Evolutionary conservation across 257 asterid species (phyloP), one percentile per base, ranked within the genome.

Genomic region (Leonotis leonurus): DNA sequence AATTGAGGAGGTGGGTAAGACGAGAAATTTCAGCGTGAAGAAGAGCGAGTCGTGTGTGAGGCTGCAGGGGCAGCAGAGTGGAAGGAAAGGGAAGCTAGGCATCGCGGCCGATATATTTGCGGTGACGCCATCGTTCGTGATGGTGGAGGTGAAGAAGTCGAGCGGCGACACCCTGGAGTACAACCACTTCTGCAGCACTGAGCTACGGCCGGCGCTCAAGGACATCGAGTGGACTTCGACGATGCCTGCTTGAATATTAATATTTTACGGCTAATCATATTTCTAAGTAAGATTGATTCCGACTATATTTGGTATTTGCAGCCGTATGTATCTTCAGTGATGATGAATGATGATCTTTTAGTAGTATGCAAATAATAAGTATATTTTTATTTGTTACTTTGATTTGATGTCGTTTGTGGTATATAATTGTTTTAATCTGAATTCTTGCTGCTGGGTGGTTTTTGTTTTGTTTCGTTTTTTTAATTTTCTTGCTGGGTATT

Each of bases 51-150:
- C 88, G 2, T 64, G 74, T 32, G 94, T 87, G 13, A 69, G 93
- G 54, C 66, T 87, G 76, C 83, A 82, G 69, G 81, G 88, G 25
- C 69, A 17, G 26, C 77, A 74, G 70, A 64, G 64, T 39, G 94
- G 95, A 48, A 76, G 95, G 44, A 87, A 86, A 57, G 95, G 95
- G 75, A 84, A 76, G 63, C 73, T 87, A 21, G 90, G 86, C 2
- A 84, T 87, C 6, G 75, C 70, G 0, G 94, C 88, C 0, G 83
- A 86, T 43, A 73, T 86, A 18, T 77, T 81, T 13, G 73, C 86
- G 0, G 63, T 85, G 64, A 59, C 88, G 39, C 70, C 88, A 52
- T 64, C 90, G 52, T 77, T 85, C 16, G 55, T 79, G 71, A 83
- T 86, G 57, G 91, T 86, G 78, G 91, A 86, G 77, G 87, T 86